phyloP scores from a whole-genome alignment of 164 flowering plant genomes.

The Dillenia turbinata region DNA sequence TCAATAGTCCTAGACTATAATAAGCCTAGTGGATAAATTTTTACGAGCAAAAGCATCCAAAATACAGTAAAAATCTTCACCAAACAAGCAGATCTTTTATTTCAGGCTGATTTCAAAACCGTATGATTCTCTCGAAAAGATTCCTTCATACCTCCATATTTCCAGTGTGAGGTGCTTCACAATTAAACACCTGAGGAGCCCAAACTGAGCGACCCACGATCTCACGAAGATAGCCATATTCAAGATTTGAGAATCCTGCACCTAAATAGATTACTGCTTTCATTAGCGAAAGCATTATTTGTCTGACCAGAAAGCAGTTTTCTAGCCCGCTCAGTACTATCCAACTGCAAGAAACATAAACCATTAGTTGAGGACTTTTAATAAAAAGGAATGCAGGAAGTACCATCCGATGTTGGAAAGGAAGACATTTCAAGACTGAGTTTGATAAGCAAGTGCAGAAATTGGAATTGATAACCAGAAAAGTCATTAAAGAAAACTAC shows the following conservation, averaged over 20 bases:
- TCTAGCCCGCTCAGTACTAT: conserved; percentile 86
- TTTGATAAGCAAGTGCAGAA: background rate
- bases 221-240: conserved; percentile 96
- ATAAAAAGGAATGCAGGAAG: background rate
- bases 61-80: too few relatives aligned
- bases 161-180: conserved; percentile 98
- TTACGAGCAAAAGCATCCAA: too few relatives aligned
- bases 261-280: conserved; percentile 53
- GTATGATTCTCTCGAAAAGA: too few relatives aligned
- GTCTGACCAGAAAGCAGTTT: conserved; percentile 44
- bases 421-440: background rate
- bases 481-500: conserved; percentile 35
- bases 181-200: conserved; percentile 97
- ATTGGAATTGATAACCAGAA: background rate
- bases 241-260: conserved; percentile 93
- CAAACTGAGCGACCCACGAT: conserved; percentile 95
- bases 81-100: too few relatives aligned
- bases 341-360: conserved; percentile 47
- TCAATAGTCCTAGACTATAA: too few relatives aligned
- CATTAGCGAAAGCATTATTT: conserved; percentile 12
- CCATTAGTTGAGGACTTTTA: background rate
- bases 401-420: background rate
- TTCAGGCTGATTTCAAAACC: too few relatives aligned
- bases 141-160: conserved; percentile 85
- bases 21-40: too few relatives aligned